Evolutionary conservation across 148 eudicot genomes (phyloP).

Genomic region (Mesembryanthemum crystallinum): DNA sequence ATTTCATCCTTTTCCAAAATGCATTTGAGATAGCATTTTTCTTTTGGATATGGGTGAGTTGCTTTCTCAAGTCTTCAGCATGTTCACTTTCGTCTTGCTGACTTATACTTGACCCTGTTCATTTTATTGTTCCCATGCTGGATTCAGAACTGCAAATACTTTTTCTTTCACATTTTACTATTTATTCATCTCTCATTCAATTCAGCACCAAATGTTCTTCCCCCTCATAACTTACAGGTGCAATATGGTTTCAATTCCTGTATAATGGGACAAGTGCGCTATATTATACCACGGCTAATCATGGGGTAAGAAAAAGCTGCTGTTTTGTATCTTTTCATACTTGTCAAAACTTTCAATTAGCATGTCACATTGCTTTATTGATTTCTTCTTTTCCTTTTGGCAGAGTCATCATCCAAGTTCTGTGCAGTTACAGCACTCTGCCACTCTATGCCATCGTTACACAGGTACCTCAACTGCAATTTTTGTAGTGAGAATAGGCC

Average conservation of each 20-base stretch:
- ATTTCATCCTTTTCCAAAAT: constrained; percentile 71
- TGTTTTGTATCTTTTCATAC: not conserved
- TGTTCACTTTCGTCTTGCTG: not conserved
- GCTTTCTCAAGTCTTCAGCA: not conserved
- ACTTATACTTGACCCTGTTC: not conserved
- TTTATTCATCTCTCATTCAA: no score
- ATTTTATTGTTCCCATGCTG: no score
- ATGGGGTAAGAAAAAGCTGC: constrained; percentile 45
- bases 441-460: constrained; percentile 91
- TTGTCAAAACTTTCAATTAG: not conserved
- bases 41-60: constrained; percentile 83
- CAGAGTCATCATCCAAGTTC: constrained; percentile 72
- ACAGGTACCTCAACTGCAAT: constrained; percentile 41
- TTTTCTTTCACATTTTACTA: no score
- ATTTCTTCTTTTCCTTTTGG: constrained; percentile 9
- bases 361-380: constrained; percentile 23
- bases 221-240: constrained; percentile 34
- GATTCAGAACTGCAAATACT: no score
- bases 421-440: constrained; percentile 88
- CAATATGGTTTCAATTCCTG: constrained; percentile 66
- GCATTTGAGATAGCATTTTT: constrained; percentile 77
- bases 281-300: constrained; percentile 60
- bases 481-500: not conserved
- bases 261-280: constrained; percentile 64
- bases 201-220: not conserved